A percentile compares a stretch with the other conserved stretches of the same genome.
Conservation (phyloP, 768 basidiomycete genomes). For the Lactarius pseudohatsudake region DNA sequence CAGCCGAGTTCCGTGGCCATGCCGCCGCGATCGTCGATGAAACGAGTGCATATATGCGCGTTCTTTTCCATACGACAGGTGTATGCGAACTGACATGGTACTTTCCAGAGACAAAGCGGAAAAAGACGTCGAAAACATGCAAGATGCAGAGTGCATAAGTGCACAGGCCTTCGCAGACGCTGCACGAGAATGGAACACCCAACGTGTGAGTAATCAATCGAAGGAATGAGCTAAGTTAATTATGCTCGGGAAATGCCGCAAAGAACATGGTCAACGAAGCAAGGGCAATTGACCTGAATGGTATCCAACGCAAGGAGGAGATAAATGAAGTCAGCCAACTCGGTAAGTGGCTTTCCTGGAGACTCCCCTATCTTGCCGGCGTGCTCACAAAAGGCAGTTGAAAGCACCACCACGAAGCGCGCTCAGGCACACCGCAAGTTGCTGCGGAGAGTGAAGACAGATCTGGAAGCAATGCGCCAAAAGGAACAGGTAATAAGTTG, state of each 20-base stretch:
- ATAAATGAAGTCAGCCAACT: slow-evolving; percentile 24
- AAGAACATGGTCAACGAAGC: slow-evolving; percentile 18
- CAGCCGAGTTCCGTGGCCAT: slow-evolving; percentile 22
- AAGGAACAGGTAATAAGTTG: slow-evolving; percentile 22
- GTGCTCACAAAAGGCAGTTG: slow-evolving; percentile 15
- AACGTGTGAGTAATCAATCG: slow-evolving; percentile 14
- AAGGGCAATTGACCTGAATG: slow-evolving; percentile 15
- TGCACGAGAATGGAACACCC: slow-evolving; percentile 18
- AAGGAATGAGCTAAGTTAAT: not conserved
- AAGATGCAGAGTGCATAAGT: not conserved
- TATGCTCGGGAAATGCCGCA: not conserved
- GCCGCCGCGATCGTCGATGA: slow-evolving; percentile 16
- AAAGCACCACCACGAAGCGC: slow-evolving; percentile 9
- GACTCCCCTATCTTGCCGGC: not conserved
- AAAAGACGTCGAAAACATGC: slow-evolving; percentile 7
- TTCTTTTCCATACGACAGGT: not conserved
- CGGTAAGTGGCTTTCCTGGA: slow-evolving; percentile 10
- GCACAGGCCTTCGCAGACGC: slow-evolving; percentile 7
- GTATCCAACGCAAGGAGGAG: slow-evolving; percentile 15
- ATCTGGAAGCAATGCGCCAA: slow-evolving; percentile 13
- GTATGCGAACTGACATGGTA: slow-evolving; percentile 2
- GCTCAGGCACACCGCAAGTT: slow-evolving; percentile 18
- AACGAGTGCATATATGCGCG: slow-evolving; percentile 28
- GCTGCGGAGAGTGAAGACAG: slow-evolving; percentile 20
- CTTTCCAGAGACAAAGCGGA: slow-evolving; percentile 16